A percentile compares a stretch with the other conserved stretches of the same genome.
phyloP scores from a whole-genome alignment of 805 yeast genomes.

The Debaryomyces castellii region DNA sequence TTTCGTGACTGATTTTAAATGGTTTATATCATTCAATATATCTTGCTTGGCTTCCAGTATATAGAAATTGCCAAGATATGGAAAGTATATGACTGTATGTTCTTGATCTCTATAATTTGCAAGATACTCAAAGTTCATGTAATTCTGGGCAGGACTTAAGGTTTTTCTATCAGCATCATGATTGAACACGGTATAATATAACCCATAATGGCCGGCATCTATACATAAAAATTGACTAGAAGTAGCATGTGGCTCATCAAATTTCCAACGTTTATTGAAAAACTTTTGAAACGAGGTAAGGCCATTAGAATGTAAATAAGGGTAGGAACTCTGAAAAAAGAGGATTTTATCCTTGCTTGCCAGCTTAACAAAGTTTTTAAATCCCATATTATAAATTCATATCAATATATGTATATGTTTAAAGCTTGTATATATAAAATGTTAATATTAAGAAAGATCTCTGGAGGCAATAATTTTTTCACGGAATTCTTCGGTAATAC shows the following conservation, averaged over 20 bases:
- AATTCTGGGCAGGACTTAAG: conserved; percentile 1
- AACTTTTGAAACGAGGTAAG: conserved; percentile 8
- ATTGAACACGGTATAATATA: conserved; percentile 39
- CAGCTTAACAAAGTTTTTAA: conserved; percentile 12
- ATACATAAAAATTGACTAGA: conserved; percentile 23
- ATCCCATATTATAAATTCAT: conserved; percentile 9
- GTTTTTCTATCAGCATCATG: conserved; percentile 23
- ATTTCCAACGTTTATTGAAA: conserved; percentile 9
- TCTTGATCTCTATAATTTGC: conserved; percentile 1
- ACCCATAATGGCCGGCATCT: conserved; percentile 42
- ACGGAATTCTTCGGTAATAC: neutral
- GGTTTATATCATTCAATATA: conserved; percentile 23
- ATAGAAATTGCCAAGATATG: conserved; percentile 17
- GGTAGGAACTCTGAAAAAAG: conserved; percentile 16
- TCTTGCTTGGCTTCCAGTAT: conserved; percentile 32
- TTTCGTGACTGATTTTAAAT: conserved; percentile 21
- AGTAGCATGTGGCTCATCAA: conserved; percentile 22
- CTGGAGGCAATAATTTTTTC: neutral
- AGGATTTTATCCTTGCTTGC: conserved; percentile 10
- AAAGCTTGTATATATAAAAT: no score
- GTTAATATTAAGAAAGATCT: neutral
- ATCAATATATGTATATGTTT: neutral
- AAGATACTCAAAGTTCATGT: neutral
- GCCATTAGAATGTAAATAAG: conserved; percentile 11
- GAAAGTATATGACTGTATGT: neutral